Evolutionary conservation across 2,329 filamentous ascomycete genomes (phyloP).

Genomic region (Fusarium chlamydosporum): DNA sequence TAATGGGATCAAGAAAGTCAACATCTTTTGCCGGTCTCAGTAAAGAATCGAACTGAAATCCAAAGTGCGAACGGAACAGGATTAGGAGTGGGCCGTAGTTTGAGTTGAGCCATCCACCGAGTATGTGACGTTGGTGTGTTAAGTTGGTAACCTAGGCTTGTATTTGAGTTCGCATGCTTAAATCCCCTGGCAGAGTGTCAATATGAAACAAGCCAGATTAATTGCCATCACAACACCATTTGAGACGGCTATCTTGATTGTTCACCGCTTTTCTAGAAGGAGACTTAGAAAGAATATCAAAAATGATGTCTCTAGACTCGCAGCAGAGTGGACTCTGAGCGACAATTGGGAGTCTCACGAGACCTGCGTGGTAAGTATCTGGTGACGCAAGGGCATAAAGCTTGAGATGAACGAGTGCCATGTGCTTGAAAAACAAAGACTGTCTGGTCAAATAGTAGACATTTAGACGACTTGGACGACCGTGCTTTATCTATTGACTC

Average conservation of each 20-base stretch:
- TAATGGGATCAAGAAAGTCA: conserved; percentile 49
- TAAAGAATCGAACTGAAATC: conserved; percentile 16
- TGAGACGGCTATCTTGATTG: conserved; percentile 22
- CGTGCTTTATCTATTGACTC: conserved; percentile 22
- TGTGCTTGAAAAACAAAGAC: conserved; percentile 28
- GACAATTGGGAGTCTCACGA: conserved; percentile 28
- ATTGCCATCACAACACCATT: conserved; percentile 11
- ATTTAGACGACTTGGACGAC: neutral
- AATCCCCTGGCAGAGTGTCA: conserved; percentile 1
- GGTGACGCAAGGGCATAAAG: conserved; percentile 18
- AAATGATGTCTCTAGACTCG: conserved; percentile 24
- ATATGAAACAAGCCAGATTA: conserved; percentile 14
- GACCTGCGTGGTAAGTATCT: conserved; percentile 21
- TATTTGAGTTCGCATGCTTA: neutral
- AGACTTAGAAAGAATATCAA: conserved; percentile 22
- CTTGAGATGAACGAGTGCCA: conserved; percentile 32
- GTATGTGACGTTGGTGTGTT: conserved; percentile 1
- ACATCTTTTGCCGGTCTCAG: conserved; percentile 39
- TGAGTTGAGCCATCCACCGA: conserved; percentile 4
- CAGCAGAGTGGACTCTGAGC: conserved; percentile 26
- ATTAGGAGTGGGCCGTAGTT: conserved; percentile 14
- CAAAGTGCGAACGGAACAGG: conserved; percentile 29
- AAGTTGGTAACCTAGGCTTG: conserved; percentile 1
- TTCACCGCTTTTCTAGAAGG: conserved; percentile 47
- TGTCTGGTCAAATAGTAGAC: conserved; percentile 18